A percentile compares a stretch with the other conserved stretches of the same genome.
phyloP scores from a whole-genome alignment of 106 monocot genomes.

The Dendrobium officinale region DNA sequence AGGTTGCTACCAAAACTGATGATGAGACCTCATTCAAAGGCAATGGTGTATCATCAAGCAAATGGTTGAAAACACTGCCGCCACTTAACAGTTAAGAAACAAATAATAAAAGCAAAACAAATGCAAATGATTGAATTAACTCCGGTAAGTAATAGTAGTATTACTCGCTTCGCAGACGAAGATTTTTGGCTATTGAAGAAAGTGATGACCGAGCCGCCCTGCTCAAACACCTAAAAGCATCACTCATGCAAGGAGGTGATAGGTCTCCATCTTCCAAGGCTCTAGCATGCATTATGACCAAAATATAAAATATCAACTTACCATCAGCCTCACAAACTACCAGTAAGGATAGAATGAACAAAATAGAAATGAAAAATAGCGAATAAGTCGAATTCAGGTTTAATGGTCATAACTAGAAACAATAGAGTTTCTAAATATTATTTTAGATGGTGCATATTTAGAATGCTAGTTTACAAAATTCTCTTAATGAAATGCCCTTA shows the following conservation, averaged over 20 bases:
- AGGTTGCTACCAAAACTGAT: conserved; percentile 61
- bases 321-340: not conserved
- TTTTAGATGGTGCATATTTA: not conserved
- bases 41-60: conserved; percentile 88
- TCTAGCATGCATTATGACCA: conserved; percentile 24
- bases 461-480: not conserved
- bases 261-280: conserved; percentile 71
- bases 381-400: not conserved
- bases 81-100: not conserved
- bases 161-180: conserved; percentile 86
- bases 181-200: conserved; percentile 72
- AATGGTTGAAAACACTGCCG: conserved; percentile 81
- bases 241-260: conserved; percentile 76
- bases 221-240: conserved; percentile 77
- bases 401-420: not conserved
- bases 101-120: conserved; percentile 4
- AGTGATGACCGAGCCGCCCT: conserved; percentile 70
- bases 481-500: not conserved
- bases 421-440: not conserved
- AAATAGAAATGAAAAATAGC: not conserved
- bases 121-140: not conserved
- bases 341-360: not conserved
- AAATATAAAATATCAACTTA: conserved; percentile 6
- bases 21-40: conserved; percentile 74
- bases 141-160: not conserved